Evolutionary conservation across 139 green algal genomes (phyloP).

Genomic region (Micromonas commoda): DNA sequence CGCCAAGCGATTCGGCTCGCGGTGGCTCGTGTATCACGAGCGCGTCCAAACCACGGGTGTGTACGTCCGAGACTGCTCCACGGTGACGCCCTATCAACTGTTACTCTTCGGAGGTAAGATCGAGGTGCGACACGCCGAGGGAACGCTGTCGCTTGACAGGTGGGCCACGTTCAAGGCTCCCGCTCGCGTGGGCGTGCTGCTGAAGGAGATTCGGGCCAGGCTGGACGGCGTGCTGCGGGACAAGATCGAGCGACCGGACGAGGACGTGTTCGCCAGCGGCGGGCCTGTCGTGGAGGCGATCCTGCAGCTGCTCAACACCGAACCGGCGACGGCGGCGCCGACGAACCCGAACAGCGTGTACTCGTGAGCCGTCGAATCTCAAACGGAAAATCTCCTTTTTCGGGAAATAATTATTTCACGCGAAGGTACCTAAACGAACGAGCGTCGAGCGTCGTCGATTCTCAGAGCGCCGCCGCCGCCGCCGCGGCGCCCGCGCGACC

Average conservation of each 20-base stretch:
- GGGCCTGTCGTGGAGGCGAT: constrained; percentile 2
- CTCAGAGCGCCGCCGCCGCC: too few species aligned
- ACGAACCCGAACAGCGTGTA: background rate
- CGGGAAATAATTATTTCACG: too few species aligned
- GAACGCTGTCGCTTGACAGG: constrained; percentile 1
- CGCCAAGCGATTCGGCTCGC: constrained; percentile 16
- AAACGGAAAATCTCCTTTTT: too few species aligned
- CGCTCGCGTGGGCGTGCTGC: constrained; percentile 11
- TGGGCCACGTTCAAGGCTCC: constrained; percentile 23
- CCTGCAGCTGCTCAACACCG: constrained; percentile 4
- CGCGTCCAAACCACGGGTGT: constrained; percentile 30
- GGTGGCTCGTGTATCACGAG: constrained; percentile 37
- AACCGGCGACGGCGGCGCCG: background rate
- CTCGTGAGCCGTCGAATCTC: too few species aligned
- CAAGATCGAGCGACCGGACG: constrained; percentile 14
- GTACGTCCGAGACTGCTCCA: constrained; percentile 41
- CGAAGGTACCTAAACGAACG: too few species aligned
- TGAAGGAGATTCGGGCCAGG: constrained; percentile 24
- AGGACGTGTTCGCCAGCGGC: background rate
- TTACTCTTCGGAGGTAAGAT: constrained; percentile 45
- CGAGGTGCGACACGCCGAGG: constrained; percentile 20
- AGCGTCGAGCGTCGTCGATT: too few species aligned
- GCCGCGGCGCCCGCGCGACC: too few species aligned
- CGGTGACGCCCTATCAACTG: constrained; percentile 38
- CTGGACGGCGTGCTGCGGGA: constrained; percentile 11